phyloP scores from a whole-genome alignment of 352 stramenopile species.

The Pythium phragmitis region DNA sequence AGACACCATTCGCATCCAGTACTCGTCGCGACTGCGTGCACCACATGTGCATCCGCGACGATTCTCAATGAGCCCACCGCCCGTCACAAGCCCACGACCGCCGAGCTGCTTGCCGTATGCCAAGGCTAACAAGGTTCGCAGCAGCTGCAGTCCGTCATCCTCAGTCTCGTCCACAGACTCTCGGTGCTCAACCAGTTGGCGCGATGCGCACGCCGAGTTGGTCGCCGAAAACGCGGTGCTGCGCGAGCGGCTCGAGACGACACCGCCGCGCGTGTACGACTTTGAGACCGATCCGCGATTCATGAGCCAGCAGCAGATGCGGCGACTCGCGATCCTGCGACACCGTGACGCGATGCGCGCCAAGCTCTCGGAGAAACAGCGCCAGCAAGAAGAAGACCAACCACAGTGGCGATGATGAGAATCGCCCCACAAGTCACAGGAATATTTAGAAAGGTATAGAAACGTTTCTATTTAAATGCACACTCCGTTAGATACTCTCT shows the following conservation, averaged over 20 bases:
- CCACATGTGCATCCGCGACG: background rate
- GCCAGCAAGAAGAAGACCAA: background rate
- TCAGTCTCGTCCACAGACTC: slow-evolving; percentile 10
- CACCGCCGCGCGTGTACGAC: slow-evolving; percentile 13
- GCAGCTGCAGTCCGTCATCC: background rate
- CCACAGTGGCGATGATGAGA: background rate
- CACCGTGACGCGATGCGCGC: slow-evolving; percentile 11
- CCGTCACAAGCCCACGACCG: background rate
- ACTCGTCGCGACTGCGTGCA: background rate
- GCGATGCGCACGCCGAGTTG: background rate
- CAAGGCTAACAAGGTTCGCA: background rate
- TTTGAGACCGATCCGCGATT: slow-evolving; percentile 5
- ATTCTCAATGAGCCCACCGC: background rate
- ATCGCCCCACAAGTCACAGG: background rate
- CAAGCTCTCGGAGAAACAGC: background rate
- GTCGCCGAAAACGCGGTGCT: slow-evolving; percentile 1
- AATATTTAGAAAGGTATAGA: background rate
- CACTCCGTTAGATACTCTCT: background rate
- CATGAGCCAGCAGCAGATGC: slow-evolving; percentile 19
- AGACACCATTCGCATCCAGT: no score
- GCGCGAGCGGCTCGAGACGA: slow-evolving; percentile 4
- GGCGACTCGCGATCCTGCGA: slow-evolving; percentile 14
- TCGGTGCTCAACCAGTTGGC: slow-evolving; percentile 3
- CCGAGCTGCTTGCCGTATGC: background rate
- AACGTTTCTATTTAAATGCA: background rate